These are phyloP conservation scores for Diaporthe citri DNA, from an alignment of 2,329 filamentous ascomycete species.

Conservation along the genomic window DNA sequence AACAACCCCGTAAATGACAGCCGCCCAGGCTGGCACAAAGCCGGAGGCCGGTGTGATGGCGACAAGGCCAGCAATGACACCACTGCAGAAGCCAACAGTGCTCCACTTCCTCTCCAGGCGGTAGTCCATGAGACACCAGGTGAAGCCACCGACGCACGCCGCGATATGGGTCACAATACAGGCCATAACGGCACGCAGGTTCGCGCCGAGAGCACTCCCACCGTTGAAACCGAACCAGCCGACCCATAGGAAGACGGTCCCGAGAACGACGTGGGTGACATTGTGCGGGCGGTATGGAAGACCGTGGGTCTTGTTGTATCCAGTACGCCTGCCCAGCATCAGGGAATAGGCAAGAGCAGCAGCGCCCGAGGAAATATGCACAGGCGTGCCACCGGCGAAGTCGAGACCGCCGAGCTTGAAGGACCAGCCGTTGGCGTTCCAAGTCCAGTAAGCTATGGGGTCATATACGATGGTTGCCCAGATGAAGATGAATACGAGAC, in stretches of 20 bases:
- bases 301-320: slow-evolving; percentile 71
- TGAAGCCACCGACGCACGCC: slow-evolving; percentile 83
- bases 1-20: slow-evolving; percentile 69
- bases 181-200: slow-evolving; percentile 90
- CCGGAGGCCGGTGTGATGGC: slow-evolving; percentile 88
- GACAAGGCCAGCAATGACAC: slow-evolving; percentile 87
- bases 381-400: slow-evolving; percentile 81
- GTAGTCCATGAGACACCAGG: slow-evolving; percentile 89
- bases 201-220: slow-evolving; percentile 83
- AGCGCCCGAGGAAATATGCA: slow-evolving; percentile 80
- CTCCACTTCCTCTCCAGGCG: slow-evolving; percentile 94
- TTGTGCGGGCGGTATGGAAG: slow-evolving; percentile 79
- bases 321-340: slow-evolving; percentile 78
- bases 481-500: slow-evolving; percentile 76
- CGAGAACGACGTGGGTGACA: slow-evolving; percentile 79
- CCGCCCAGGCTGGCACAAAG: slow-evolving; percentile 77
- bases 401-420: slow-evolving; percentile 77
- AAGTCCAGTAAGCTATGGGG: slow-evolving; percentile 82
- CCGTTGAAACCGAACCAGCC: slow-evolving; percentile 98
- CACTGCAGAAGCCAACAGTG: slow-evolving; percentile 93
- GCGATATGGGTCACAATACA: slow-evolving; percentile 90
- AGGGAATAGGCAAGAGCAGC: slow-evolving; percentile 80
- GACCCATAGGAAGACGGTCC: slow-evolving; percentile 86
- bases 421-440: slow-evolving; percentile 81
- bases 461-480: slow-evolving; percentile 81